These are phyloP conservation scores for Macrophomina phaseolina DNA, from an alignment of 2,329 filamentous ascomycete genomes.

Conservation along the genomic window DNA sequence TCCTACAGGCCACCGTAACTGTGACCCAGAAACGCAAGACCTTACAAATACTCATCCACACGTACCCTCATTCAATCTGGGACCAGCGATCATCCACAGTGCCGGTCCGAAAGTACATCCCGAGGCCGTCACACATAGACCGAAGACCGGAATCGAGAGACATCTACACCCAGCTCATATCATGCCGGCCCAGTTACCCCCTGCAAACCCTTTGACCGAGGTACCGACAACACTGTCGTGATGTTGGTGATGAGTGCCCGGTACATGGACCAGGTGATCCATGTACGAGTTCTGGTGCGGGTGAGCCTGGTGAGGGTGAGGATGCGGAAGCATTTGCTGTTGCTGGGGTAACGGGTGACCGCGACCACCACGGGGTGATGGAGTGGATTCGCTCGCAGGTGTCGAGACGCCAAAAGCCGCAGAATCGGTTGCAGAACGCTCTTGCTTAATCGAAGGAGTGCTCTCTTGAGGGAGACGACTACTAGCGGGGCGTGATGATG, in stretches of 20 bases:
- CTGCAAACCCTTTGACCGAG: slow-evolving; percentile 7
- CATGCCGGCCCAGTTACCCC: slow-evolving; percentile 21
- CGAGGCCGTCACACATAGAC: slow-evolving; percentile 5
- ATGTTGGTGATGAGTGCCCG: slow-evolving; percentile 12
- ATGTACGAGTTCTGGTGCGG: slow-evolving; percentile 18
- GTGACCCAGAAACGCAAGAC: neutral
- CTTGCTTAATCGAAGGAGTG: slow-evolving; percentile 5
- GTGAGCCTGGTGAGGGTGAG: neutral
- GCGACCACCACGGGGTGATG: slow-evolving; percentile 17
- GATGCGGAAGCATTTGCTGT: slow-evolving; percentile 10
- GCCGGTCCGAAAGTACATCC: slow-evolving; percentile 4
- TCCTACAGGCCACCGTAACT: slow-evolving; percentile 1
- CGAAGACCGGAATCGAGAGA: neutral
- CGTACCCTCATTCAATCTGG: neutral
- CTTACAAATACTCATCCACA: slow-evolving; percentile 8
- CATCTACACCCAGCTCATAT: slow-evolving; percentile 23
- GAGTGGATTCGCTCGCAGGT: neutral
- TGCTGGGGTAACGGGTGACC: neutral
- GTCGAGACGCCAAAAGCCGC: neutral
- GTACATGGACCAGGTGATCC: slow-evolving; percentile 20
- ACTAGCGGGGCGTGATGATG: slow-evolving; percentile 15
- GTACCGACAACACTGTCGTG: slow-evolving; percentile 16
- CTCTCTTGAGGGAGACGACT: slow-evolving; percentile 4
- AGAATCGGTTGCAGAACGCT: slow-evolving; percentile 1
- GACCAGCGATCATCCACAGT: slow-evolving; percentile 7